Evolutionary conservation across 2,329 filamentous ascomycete species (phyloP).

Genomic region (Fonsecaea monophora): DNA sequence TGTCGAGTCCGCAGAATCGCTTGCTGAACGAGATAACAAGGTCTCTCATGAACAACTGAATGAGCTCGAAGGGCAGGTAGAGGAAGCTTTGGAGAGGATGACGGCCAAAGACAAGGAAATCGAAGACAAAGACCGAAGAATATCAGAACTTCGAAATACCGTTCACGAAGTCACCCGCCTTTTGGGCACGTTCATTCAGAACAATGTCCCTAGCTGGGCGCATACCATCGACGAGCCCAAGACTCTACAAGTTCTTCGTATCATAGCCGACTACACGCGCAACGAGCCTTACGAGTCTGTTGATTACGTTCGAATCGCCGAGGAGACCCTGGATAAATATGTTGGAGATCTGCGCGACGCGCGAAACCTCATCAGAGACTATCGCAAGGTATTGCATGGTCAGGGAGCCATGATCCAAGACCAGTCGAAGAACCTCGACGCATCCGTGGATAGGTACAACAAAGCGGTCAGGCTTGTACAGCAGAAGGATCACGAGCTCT

Average conservation of each 20-base stretch:
- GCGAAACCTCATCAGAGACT: slow-evolving; percentile 20
- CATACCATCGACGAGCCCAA: slow-evolving; percentile 26
- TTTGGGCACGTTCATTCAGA: slow-evolving; percentile 34
- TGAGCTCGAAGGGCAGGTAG: slow-evolving; percentile 28
- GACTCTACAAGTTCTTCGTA: slow-evolving; percentile 30
- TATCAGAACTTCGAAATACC: slow-evolving; percentile 30
- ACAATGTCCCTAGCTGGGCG: slow-evolving; percentile 22
- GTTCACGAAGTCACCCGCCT: slow-evolving; percentile 28
- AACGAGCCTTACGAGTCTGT: slow-evolving; percentile 5
- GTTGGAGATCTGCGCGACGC: slow-evolving; percentile 22
- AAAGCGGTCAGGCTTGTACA: slow-evolving; percentile 20
- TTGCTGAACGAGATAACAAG: slow-evolving; percentile 32
- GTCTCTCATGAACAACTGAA: slow-evolving; percentile 26
- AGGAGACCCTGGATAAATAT: slow-evolving; percentile 27
- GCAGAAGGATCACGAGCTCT: slow-evolving; percentile 33
- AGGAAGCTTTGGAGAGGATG: slow-evolving; percentile 22
- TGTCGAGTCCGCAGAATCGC: slow-evolving; percentile 34
- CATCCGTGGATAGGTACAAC: slow-evolving; percentile 23
- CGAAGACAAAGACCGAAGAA: slow-evolving; percentile 24
- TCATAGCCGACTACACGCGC: slow-evolving; percentile 32
- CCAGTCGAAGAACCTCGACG: slow-evolving; percentile 28
- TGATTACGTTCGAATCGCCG: slow-evolving; percentile 31
- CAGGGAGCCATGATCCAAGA: slow-evolving; percentile 30
- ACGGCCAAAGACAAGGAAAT: slow-evolving; percentile 28
- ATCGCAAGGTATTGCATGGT: slow-evolving; percentile 25